Base-by-base conservation (phyloP, 768 basidiomycete species). In the Podaxis rugospora region DNA sequence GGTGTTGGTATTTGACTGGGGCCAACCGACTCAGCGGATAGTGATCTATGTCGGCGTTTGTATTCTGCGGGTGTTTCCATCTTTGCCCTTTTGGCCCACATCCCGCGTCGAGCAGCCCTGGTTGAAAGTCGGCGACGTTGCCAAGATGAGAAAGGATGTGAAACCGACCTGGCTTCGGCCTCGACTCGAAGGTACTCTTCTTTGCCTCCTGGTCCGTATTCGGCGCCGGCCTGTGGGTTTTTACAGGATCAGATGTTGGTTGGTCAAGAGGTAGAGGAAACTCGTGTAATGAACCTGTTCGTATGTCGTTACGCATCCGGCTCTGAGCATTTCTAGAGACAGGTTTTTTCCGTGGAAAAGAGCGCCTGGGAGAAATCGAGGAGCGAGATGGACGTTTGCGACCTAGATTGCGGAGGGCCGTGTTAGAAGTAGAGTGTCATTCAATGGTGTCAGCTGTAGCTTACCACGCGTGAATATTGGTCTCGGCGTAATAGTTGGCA, bases 381-480 rank as follows among this genome's bases (percentile, higher is more conserved):
- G 80, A n/a, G 81, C 67, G 27, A 83, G 68, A 63, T 83, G 74
- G 3, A 89, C 87, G 9, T 86, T 77, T 3, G 88, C 83, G 4
- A 94, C 88, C 91, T 95, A 44, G 42, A 16, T 51, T 11, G 3
- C 23, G 47, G 14, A 16, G 11, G 6, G 14, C 4, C 14, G 14
- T 42, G n/a, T 42, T 3, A 42, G 40, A n/a, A 13, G 3, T 4
- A 42, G 32, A 32, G 9, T 9, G 9, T 44, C 42, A 44, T 44
- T 49, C 13, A 49, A 6, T 21, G 3, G 11, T 49, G 3, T 27
- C 7, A 9, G n/a, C n/a, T n/a, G n/a, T n/a, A 28, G 78, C 87
- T 59, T 64, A 95, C 95, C 18, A 92, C 80, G 16, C 95, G 88
- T 3, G 78, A 76, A 70, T 96, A 97, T 65, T 94, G 95, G 69